Evolutionary conservation across 2,329 filamentous ascomycete species (phyloP).

Genomic region (Ophiostoma sp.): DNA sequence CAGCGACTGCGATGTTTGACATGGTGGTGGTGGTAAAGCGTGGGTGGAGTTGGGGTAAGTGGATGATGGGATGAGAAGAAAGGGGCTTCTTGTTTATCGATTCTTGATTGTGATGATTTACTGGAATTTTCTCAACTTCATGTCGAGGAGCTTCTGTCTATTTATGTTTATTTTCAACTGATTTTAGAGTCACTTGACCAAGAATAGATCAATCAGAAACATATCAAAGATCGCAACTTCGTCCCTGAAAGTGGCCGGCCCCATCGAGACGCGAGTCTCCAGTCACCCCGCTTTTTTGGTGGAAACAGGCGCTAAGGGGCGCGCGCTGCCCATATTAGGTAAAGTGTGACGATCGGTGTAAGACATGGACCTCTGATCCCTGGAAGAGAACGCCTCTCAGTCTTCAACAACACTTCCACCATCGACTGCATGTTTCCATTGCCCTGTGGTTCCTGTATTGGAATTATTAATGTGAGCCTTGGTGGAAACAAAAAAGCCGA

Average conservation of each 20-base stretch:
- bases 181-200: no score
- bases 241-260: no score
- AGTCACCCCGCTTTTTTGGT: not conserved
- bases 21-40: not conserved
- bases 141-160: not conserved
- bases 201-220: no score
- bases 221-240: not conserved
- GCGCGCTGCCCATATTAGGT: not conserved
- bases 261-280: not conserved
- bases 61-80: not conserved
- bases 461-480: not conserved
- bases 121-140: no score
- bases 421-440: not conserved
- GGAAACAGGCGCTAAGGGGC: not conserved
- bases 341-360: not conserved
- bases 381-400: no score
- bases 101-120: not conserved
- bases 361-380: not conserved
- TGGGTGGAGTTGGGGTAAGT: not conserved
- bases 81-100: not conserved
- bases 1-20: constrained; percentile 26
- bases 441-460: not conserved
- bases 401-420: no score
- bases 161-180: not conserved
- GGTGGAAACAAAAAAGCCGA: not conserved